phyloP scores from a whole-genome alignment of 2,329 filamentous ascomycete genomes.

The Achaetomium macrosporum region DNA sequence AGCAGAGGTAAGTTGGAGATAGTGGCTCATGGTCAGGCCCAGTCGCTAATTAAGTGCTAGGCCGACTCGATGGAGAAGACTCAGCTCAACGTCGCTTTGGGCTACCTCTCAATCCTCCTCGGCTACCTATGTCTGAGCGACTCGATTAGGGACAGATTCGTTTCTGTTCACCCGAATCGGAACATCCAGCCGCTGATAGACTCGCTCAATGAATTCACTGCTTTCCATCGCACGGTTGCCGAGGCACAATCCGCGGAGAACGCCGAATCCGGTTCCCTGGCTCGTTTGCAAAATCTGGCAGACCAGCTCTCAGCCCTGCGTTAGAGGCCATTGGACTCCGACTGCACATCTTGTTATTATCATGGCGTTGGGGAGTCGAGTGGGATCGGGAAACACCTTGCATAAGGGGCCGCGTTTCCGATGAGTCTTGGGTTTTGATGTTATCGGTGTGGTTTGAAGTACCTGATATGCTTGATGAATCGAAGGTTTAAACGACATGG shows the following conservation, averaged over 20 bases:
- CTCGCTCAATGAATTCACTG: conserved; percentile 51
- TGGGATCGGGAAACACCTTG: not conserved
- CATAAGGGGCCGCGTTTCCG: not conserved
- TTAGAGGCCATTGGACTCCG: not conserved
- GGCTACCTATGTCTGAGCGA: conserved; percentile 67
- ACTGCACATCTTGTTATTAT: not conserved
- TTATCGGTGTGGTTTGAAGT: not conserved
- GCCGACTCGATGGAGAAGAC: conserved; percentile 68
- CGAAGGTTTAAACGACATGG: not conserved
- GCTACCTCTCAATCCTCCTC: conserved; percentile 78
- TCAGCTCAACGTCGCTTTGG: conserved; percentile 74
- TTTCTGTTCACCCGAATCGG: conserved; percentile 36
- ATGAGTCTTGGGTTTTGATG: too few relatives aligned
- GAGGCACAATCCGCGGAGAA: conserved; percentile 33
- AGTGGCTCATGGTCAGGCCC: not conserved
- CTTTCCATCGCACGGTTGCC: conserved; percentile 45
- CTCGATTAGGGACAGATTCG: conserved; percentile 40
- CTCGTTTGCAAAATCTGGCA: conserved; percentile 36
- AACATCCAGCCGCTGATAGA: conserved; percentile 42
- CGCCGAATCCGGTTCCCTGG: conserved; percentile 32
- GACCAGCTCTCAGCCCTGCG: conserved; percentile 31
- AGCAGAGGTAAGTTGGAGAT: conserved; percentile 54
- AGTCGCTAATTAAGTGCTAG: conserved; percentile 34
- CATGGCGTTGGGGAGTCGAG: not conserved
- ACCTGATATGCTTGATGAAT: not conserved